Percentiles rank a stretch among this genome's conserved stretches.
Evolutionary conservation across 345 rosid species (phyloP).

Genomic region (Brassica nigra): DNA sequence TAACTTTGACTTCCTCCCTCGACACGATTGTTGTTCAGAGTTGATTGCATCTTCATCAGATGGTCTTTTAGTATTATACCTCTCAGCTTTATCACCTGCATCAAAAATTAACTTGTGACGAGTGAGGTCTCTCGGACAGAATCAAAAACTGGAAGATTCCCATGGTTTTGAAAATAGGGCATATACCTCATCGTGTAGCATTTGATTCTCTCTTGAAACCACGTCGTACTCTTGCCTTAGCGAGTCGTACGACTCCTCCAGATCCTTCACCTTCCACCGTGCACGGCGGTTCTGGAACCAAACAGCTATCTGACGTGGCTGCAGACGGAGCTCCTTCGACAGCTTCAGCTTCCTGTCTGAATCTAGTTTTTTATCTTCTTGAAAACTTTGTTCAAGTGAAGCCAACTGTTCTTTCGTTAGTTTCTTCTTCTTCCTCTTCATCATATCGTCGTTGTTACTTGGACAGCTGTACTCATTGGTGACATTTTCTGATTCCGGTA

Average conservation of each 20-base stretch:
- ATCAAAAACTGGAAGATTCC: background rate
- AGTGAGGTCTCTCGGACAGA: background rate
- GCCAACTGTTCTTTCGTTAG: conserved; percentile 71
- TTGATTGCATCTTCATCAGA: conserved; percentile 19
- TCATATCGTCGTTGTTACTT: conserved; percentile 32
- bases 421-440: conserved; percentile 66
- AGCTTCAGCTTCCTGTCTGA: conserved; percentile 80
- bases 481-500: conserved; percentile 44
- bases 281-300: conserved; percentile 97
- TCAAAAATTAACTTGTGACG: background rate
- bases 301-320: conserved; percentile 87
- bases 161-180: background rate
- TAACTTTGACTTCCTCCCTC: conserved; percentile 15
- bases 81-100: conserved; percentile 15
- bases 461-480: conserved; percentile 22
- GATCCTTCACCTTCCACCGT: conserved; percentile 83
- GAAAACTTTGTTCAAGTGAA: conserved; percentile 75
- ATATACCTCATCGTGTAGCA: conserved; percentile 72
- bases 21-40: conserved; percentile 8
- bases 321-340: conserved; percentile 78
- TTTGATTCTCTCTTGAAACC: conserved; percentile 70
- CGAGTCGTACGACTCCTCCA: conserved; percentile 69
- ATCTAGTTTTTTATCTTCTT: conserved; percentile 83
- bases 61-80: conserved; percentile 34
- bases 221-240: conserved; percentile 70